These are phyloP conservation scores for Paraphoma chrysanthemicola DNA, from an alignment of 2,329 filamentous ascomycete species.

Conservation along the genomic window DNA sequence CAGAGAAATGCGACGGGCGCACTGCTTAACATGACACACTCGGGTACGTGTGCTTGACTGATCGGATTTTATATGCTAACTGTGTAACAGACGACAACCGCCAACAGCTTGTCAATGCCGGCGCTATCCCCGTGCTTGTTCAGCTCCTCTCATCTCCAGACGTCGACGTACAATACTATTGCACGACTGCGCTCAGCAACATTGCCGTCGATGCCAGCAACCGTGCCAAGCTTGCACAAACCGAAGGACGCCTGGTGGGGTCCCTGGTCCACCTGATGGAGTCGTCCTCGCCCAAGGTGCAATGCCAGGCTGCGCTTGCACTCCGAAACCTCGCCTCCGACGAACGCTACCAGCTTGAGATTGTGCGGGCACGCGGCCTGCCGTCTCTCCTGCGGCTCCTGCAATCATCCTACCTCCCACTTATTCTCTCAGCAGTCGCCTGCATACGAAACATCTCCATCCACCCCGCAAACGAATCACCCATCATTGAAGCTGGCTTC, in stretches of 20 bases:
- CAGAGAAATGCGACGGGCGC: slow-evolving; percentile 97
- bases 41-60: slow-evolving; percentile 66
- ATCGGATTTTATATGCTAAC: slow-evolving; percentile 25
- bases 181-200: slow-evolving; percentile 97
- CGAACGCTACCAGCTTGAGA: slow-evolving; percentile 98
- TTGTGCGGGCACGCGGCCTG: slow-evolving; percentile 87
- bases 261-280: slow-evolving; percentile 97
- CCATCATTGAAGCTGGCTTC: slow-evolving; percentile 97
- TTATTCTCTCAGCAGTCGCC: slow-evolving; percentile 95
- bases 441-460: slow-evolving; percentile 99
- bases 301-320: slow-evolving; percentile 94
- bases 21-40: slow-evolving; percentile 98
- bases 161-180: slow-evolving; percentile 99
- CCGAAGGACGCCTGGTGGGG: slow-evolving; percentile 89
- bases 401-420: slow-evolving; percentile 92
- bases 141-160: slow-evolving; percentile 91
- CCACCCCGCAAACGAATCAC: slow-evolving; percentile 95
- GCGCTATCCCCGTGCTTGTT: slow-evolving; percentile 96
- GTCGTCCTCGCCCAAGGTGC: slow-evolving; percentile 89
- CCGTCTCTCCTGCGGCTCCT: slow-evolving; percentile 85
- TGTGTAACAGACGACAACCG: slow-evolving; percentile 82
- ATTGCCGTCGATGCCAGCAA: slow-evolving; percentile 95
- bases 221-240: slow-evolving; percentile 87
- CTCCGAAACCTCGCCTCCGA: slow-evolving; percentile 95
- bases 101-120: slow-evolving; percentile 95